These are phyloP conservation scores for Saksenaea oblongispora DNA, from an alignment of 371 early-diverging fungal species.

Conservation along the genomic window DNA sequence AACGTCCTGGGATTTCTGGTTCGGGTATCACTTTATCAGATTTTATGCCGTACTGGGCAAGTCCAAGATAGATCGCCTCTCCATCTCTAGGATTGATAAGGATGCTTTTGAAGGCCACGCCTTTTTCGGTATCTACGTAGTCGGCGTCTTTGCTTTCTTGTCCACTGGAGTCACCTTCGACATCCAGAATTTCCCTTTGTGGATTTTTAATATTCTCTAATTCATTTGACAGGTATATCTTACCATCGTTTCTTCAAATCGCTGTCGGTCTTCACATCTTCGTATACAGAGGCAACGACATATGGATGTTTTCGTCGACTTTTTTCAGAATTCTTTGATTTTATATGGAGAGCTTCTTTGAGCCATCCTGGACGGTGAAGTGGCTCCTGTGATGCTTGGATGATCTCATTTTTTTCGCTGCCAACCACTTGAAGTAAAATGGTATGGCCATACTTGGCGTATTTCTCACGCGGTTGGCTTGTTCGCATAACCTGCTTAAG, in stretches of 20 bases:
- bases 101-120: not conserved
- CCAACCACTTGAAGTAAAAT: not conserved
- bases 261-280: not conserved
- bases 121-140: not conserved
- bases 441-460: not conserved
- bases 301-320: not conserved
- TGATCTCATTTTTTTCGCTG: not conserved
- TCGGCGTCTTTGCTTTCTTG: not conserved
- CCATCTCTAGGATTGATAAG: not conserved
- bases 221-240: not conserved
- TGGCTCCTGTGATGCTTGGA: not conserved
- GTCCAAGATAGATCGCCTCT: not conserved
- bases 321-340: not conserved
- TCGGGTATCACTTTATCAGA: not conserved
- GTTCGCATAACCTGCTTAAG: not conserved
- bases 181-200: not conserved
- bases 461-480: not conserved
- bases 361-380: not conserved
- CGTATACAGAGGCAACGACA: not conserved
- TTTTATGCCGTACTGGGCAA: not conserved
- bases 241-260: not conserved
- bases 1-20: not conserved
- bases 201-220: not conserved
- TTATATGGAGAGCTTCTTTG: not conserved
- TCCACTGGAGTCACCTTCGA: not conserved